phyloP scores from a whole-genome alignment of 2,329 filamentous ascomycete species.

The Penicillium vulpinum region DNA sequence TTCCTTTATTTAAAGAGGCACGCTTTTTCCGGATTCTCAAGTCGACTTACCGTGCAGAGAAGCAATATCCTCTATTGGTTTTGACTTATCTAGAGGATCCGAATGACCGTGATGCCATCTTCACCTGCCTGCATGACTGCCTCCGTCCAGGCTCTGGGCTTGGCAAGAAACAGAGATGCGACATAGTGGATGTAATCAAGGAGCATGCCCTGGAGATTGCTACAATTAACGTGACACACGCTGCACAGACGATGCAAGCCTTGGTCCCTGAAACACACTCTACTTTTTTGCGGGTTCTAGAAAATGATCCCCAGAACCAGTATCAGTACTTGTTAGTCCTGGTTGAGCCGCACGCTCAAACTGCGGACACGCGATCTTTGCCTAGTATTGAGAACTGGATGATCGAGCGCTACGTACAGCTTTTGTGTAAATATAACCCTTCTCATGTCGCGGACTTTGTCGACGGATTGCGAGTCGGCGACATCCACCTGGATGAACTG shows the following conservation, averaged over 20 bases:
- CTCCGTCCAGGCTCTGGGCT: constrained; percentile 65
- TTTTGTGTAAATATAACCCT: constrained; percentile 86
- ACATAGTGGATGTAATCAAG: constrained; percentile 68
- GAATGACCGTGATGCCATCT: constrained; percentile 72
- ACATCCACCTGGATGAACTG: constrained; percentile 76
- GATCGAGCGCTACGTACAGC: constrained; percentile 78
- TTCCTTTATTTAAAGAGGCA: constrained; percentile 75
- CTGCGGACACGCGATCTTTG: constrained; percentile 33
- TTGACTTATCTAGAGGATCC: constrained; percentile 82
- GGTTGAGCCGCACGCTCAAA: constrained; percentile 62
- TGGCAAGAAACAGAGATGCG: constrained; percentile 67
- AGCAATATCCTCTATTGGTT: constrained; percentile 75
- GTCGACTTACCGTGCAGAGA: constrained; percentile 76
- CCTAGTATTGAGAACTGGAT: constrained; percentile 57
- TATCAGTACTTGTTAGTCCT: constrained; percentile 76
- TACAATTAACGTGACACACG: constrained; percentile 63
- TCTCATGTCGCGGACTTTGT: constrained; percentile 84
- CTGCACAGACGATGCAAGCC: constrained; percentile 65
- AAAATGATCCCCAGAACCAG: constrained; percentile 64
- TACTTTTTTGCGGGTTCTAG: constrained; percentile 63
- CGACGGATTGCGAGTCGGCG: constrained; percentile 69
- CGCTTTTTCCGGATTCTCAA: constrained; percentile 91
- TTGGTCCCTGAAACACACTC: constrained; percentile 66
- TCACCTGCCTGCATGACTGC: constrained; percentile 75
- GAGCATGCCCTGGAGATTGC: constrained; percentile 67